Conservation (phyloP, 768 basidiomycete species). For the Lentinula sp. region DNA sequence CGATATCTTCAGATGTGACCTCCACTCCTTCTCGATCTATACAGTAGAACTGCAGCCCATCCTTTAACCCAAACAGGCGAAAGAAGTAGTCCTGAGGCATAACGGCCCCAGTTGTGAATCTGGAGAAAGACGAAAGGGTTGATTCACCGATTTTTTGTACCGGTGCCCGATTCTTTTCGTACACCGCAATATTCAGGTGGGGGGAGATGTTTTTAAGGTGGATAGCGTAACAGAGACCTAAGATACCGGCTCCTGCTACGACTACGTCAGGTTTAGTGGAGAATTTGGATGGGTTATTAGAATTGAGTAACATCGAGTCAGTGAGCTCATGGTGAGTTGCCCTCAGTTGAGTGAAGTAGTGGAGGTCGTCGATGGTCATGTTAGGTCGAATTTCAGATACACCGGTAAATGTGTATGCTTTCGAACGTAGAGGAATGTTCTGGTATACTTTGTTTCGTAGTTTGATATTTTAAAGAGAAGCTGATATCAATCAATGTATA, state of each 20-base stretch:
- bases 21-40: conserved; percentile 9
- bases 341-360: not conserved
- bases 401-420: too few relatives aligned
- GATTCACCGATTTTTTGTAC: conserved; percentile 10
- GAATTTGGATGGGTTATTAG: not conserved
- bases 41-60: conserved; percentile 10
- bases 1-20: not conserved
- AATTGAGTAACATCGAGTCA: not conserved
- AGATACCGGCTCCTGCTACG: conserved; percentile 11
- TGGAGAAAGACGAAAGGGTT: conserved; percentile 9
- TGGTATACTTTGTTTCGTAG: too few relatives aligned
- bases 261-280: conserved; percentile 6
- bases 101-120: conserved; percentile 9
- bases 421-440: too few relatives aligned
- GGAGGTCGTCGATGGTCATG: not conserved
- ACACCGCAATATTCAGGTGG: conserved; percentile 10
- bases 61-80: conserved; percentile 9
- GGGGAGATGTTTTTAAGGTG: conserved; percentile 10
- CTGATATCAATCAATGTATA: too few relatives aligned
- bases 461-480: too few relatives aligned
- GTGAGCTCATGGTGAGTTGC: not conserved
- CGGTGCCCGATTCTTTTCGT: conserved; percentile 9
- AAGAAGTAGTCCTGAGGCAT: conserved; percentile 6
- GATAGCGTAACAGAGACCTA: conserved; percentile 11
- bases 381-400: not conserved